Conservation (phyloP, 1,284 basidiomycete genomes). For the Sporisorium exsertum region DNA sequence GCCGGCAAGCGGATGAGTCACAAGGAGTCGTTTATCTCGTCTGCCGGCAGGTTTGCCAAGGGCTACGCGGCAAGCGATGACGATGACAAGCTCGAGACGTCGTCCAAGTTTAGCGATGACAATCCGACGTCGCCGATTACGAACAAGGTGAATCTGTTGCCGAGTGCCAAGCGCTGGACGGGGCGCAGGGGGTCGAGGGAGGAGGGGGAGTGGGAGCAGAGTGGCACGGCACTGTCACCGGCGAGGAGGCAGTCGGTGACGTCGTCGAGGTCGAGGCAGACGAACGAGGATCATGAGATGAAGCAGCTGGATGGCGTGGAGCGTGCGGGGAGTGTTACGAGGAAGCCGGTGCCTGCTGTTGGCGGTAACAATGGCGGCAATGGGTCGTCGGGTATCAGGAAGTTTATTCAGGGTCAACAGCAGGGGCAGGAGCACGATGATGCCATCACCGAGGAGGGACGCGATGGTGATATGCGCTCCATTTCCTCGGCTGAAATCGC, state of each 20-base stretch:
- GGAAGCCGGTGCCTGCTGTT: neutral
- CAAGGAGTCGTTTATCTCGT: slow-evolving; percentile 41
- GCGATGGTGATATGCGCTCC: slow-evolving; percentile 22
- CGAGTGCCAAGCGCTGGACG: slow-evolving; percentile 38
- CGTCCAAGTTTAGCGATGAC: slow-evolving; percentile 41
- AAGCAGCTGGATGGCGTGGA: slow-evolving; percentile 33
- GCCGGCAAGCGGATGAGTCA: slow-evolving; percentile 9
- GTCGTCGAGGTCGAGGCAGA: slow-evolving; percentile 25
- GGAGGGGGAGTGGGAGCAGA: slow-evolving; percentile 20
- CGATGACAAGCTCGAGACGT: slow-evolving; percentile 50
- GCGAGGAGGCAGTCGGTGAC: slow-evolving; percentile 32
- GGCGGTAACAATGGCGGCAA: slow-evolving; percentile 1
- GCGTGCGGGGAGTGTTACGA: slow-evolving; percentile 5
- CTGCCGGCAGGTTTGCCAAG: slow-evolving; percentile 18
- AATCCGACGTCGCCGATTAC: slow-evolving; percentile 30
- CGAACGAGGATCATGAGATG: slow-evolving; percentile 54
- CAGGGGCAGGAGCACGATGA: slow-evolving; percentile 19
- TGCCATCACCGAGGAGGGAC: slow-evolving; percentile 41
- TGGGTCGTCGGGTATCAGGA: slow-evolving; percentile 42
- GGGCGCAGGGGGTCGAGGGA: slow-evolving; percentile 25
- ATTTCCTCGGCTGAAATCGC: slow-evolving; percentile 11
- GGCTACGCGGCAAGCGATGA: slow-evolving; percentile 36
- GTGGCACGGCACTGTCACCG: slow-evolving; percentile 9
- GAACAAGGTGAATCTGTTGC: slow-evolving; percentile 42
- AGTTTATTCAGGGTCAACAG: slow-evolving; percentile 32